Base-by-base conservation (phyloP, 148 eudicot genomes). In the Spergularia bocconei region DNA sequence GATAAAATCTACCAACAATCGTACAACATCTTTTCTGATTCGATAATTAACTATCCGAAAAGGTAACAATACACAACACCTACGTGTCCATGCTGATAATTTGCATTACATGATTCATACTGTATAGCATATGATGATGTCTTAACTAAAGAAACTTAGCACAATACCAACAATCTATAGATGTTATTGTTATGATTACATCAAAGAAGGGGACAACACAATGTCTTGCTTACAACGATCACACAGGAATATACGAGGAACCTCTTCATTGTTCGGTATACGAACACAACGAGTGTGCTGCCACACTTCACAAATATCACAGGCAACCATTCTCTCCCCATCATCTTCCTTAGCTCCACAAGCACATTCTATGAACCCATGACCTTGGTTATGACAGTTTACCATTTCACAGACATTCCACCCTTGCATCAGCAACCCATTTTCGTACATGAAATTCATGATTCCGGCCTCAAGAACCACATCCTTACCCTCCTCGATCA, bases 301-400 rank as follows among this genome's bases (percentile, higher is more conserved):
- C 91, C 91, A 87, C 72, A 89, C 90, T 75, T 92, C 98, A 74
- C 99, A 95, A 20, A 95, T 85, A 66, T 95, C 99, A 81, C 98
- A 95, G 19, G 83, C 86, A 7, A 95, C 93, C 98, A 92, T 89
- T 63, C 98, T 81, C 69, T 95, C 99, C 0, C 99, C 99, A 74
- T 92, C 98, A 36, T 92, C 89, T 38, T 85, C 85, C 74, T 91
- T 87, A 1, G 92, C 82, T 64, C 99, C 99, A 78, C 99, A 95
- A 70, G 78, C 63, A 71, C 99, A 95, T 66, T 95, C 94, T 56
- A 95, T 83, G 33, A 67, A 85, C 12, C 82, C 85, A 66, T 78
- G 69, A 0, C 79, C 81, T 75, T 81, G 72, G 41, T 78, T 73
- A 44, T 81, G 84, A 36, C 78, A 67, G 12, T 62, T 74, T 25